These are phyloP conservation scores for Aurinia saxatilis DNA, from an alignment of 345 rosid species.

Conservation along the genomic window DNA sequence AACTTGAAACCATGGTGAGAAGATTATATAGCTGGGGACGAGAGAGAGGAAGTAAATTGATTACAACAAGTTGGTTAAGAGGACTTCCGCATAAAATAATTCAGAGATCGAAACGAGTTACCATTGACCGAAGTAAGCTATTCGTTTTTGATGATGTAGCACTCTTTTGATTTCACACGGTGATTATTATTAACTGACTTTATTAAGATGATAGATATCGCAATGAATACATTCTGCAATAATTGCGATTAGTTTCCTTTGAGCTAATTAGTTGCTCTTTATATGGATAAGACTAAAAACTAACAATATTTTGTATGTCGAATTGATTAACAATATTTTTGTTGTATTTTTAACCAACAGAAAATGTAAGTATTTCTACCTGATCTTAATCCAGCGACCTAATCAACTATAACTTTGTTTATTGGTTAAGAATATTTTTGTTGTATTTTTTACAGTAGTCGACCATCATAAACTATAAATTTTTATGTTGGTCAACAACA, in stretches of 20 bases:
- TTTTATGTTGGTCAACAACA: no score
- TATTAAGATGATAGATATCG: background rate
- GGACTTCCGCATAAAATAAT: background rate
- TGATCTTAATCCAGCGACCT: no score
- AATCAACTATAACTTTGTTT: no score
- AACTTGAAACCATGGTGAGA: background rate
- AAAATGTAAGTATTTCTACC: no score
- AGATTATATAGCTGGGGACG: background rate
- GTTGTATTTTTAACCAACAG: no score
- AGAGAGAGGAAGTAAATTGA: slow-evolving; percentile 1
- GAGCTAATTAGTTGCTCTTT: background rate
- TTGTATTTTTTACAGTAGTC: no score
- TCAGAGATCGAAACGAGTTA: background rate
- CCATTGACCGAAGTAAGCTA: slow-evolving; percentile 20
- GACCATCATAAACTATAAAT: no score
- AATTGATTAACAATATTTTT: no score
- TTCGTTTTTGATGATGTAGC: slow-evolving; percentile 5
- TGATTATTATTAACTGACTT: background rate
- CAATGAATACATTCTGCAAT: background rate
- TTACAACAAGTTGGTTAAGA: slow-evolving; percentile 13
- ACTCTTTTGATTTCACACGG: background rate
- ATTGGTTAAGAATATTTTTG: no score
- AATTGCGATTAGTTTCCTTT: slow-evolving; percentile 9
- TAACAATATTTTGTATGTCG: no score
- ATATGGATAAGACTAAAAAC: no score